Base-by-base conservation (phyloP, 1,139 yeast species). In the Pichia cactophila region DNA sequence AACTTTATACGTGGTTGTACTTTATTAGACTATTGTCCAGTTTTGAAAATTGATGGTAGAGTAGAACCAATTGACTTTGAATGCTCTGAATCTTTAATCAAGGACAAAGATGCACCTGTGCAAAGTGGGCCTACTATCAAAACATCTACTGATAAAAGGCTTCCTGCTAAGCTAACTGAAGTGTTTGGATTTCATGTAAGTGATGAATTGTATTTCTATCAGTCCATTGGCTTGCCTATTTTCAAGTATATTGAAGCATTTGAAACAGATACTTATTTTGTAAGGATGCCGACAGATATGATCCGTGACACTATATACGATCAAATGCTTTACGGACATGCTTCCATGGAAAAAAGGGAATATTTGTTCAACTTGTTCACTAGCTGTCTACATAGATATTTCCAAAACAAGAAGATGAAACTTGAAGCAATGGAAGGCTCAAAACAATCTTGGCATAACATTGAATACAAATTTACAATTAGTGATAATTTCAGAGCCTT, bases 111-210 rank as follows among this genome's bases (percentile, higher is more conserved):
- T 31, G 20, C 23, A 12, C 43, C 58, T 1, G 35, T 54, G 12
- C 41, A 50, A 8, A 26, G 52, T 16, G 39, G 40, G 17, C 35
- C 14, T 47, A 26, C 20, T 45, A 16, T n/a, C 11, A 47, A 45
- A 28, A 31, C 6, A 29, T 48, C 44, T 14, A 36, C 36, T 47
- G 50, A 31, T 20, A 54, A 44, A 33, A 43, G 45, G 54, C 73
- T 82, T 31, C 97, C 97, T 6, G 78, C 78, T 54, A 95, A 89
- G 64, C 72, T 87, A 26, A 95, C 87, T 61, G 92, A 84, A 46
- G 77, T 90, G 48, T 75, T 92, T 47, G 89, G 95, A 5, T 90
- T 86, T 64, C 77, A 94, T 61, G 72, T 92, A 48, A 96, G 97
- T 1, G 86, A 89, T 44, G 97, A 90, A 67, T 73, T 86, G 43